Base-by-base conservation (phyloP, 2,329 filamentous ascomycete species). In the Pyrenophora tritici-repentis region DNA sequence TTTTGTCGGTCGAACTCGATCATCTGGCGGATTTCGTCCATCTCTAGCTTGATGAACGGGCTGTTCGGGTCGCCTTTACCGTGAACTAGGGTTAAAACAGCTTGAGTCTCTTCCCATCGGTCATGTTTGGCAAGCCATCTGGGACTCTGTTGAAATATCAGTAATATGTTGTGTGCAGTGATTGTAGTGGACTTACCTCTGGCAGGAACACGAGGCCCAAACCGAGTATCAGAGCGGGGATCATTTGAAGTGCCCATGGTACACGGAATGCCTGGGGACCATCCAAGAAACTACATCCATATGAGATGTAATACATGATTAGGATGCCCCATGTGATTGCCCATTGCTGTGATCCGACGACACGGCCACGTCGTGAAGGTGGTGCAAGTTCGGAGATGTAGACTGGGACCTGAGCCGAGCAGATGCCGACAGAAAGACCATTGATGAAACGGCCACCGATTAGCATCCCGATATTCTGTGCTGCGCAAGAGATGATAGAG, bases 281-380 rank as follows among this genome's bases (percentile, higher is more conserved):
- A 3, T 66, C 47, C 22, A 73, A 47, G 55, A 66, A 73, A 6
- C 62, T 68, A 57, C 68, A 72, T 14, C 73, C 73, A 46, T 73
- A 8, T 6, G 3, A 32, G 13, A 18, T 14, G 12, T 14, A 22
- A 22, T 22, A 22, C 20, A 22, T 22, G 20, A 22, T 22, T 22
- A 22, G 20, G 7, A 22, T 22, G 4, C 20, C 20, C 20, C 20
- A 22, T 7, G 20, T 22, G 20, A 22, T 22, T 22, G 87, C 86
- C 79, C 86, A 88, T 70, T 91, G 88, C 69, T 91, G 87, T 36
- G 84, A 81, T 44, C 86, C 85, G 13, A 91, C 86, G 29, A 91
- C 78, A 36, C 85, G 81, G 13, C 86, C 87, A 55, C 86, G 81
- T 62, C 77, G 78, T 29, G 71, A 72, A 1, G 81, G 79, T 39